These are phyloP conservation scores for Rhodotorula sp. DNA, from an alignment of 1,284 basidiomycete genomes.

Conservation along the genomic window DNA sequence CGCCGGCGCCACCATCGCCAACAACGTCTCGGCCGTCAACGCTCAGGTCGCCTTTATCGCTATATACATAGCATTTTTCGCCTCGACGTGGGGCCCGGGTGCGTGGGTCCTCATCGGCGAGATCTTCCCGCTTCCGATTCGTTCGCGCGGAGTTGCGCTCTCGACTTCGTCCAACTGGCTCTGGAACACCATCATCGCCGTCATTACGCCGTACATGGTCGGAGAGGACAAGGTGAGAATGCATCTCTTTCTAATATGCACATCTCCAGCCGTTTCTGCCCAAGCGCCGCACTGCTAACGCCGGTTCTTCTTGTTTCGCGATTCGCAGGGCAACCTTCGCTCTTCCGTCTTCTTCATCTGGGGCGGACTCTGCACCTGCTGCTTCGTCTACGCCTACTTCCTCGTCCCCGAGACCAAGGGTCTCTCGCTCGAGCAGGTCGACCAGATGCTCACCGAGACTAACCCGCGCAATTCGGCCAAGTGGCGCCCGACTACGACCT, in stretches of 20 bases:
- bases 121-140: conserved; percentile 44
- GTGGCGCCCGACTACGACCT: conserved; percentile 42
- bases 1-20: conserved; percentile 29
- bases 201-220: conserved; percentile 41
- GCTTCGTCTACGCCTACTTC: conserved; percentile 47
- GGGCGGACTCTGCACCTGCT: conserved; percentile 41
- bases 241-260: no score
- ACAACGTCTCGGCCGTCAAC: conserved; percentile 44
- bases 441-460: conserved; percentile 45
- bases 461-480: conserved; percentile 39
- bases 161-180: conserved; percentile 50
- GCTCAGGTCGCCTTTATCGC: conserved; percentile 47
- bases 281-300: no score
- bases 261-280: no score
- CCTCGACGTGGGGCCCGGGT: conserved; percentile 44
- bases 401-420: conserved; percentile 50
- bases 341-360: conserved; percentile 48
- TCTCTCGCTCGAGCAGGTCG: conserved; percentile 50
- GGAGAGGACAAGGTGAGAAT: conserved; percentile 17
- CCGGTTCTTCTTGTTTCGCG: no score
- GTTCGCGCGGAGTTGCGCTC: conserved; percentile 45
- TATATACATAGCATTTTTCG: conserved; percentile 48
- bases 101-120: conserved; percentile 42
- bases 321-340: conserved; percentile 35
- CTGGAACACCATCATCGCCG: conserved; percentile 49